Base-by-base conservation (phyloP, 352 stramenopile species). In the Phytophthora agathidicida region DNA sequence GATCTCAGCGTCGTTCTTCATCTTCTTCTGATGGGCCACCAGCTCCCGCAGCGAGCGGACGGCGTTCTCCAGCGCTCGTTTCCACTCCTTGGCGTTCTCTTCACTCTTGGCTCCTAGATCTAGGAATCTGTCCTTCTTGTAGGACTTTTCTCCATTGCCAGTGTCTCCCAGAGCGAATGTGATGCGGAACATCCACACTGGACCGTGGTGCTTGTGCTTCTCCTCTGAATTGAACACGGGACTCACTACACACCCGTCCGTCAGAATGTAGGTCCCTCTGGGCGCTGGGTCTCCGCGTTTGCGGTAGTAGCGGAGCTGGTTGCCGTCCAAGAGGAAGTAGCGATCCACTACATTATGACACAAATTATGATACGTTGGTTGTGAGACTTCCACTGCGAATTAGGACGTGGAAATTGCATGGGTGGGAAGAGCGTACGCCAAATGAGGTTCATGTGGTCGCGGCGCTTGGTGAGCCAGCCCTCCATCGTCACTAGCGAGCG, bases 391-490 rank as follows among this genome's bases (percentile, higher is more conserved):
- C 53, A 54, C 10, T 23, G 7, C 0, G 30, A 9, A 8, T 20
- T 41, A 5, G 10, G 23, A 7, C 9, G 14, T 14, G 32, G 3
- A 22, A 56, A 32, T 56, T 61, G 24, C 19, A 52, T 13, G 16
- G 7, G 1, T 24, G 26, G 33, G 53, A 13, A 24, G 16, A 3
- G 71, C 81, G 65, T 84, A 95, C 86, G 68, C 86, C 86, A 95
- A 66, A 95, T 95, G 62, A 95, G 79, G 68, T 95, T 95, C 86
- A 95, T 95, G 75, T 95, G 86, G 64, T 95, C 86, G 30, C 86
- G 82, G 39, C 86, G 84, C 77, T 94, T 93, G 31, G 86, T 94
- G 54, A 95, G 78, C 86, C 86, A 95, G 65, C 86, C 86, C 57
- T 95, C 84, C 86, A 95, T 95, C 39, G 45, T 77, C 31, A 14